Conservation (phyloP, 2,329 filamentous ascomycete genomes). For the Magnaporthiopsis rhizophila region DNA sequence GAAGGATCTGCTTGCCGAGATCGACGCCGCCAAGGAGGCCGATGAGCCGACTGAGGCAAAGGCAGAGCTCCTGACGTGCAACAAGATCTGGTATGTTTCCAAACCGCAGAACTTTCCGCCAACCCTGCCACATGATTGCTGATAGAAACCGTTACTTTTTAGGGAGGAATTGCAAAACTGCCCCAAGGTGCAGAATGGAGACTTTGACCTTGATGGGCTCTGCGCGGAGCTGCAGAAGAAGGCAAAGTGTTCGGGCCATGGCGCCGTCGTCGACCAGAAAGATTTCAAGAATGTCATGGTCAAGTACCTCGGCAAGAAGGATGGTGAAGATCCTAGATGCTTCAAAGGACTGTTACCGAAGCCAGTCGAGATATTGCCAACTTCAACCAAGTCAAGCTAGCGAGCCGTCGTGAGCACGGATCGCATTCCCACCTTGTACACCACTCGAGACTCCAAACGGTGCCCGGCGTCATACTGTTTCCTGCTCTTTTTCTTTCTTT, state of each 20-base stretch:
- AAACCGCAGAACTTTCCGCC: not conserved
- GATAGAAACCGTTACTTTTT: conserved; percentile 9
- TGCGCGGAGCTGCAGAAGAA: conserved; percentile 93
- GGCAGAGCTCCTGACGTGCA: conserved; percentile 69
- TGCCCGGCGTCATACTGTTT: not conserved
- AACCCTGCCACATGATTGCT: not conserved
- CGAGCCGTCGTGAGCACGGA: not conserved
- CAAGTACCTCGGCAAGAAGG: conserved; percentile 46
- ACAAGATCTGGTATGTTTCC: conserved; percentile 77
- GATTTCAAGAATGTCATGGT: conserved; percentile 78
- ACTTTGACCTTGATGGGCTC: conserved; percentile 87
- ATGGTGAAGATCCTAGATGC: not conserved
- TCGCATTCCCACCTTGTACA: not conserved
- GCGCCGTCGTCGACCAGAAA: conserved; percentile 79
- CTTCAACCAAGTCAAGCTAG: not conserved
- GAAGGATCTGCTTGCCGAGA: conserved; percentile 67
- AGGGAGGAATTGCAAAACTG: conserved; percentile 89
- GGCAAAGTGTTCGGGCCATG: conserved; percentile 86
- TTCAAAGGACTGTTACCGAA: not conserved
- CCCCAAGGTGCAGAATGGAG: conserved; percentile 79
- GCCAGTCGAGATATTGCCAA: not conserved
- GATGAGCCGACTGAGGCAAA: conserved; percentile 55
- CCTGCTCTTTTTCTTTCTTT: not conserved
- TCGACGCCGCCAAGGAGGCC: conserved; percentile 66
- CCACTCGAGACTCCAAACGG: not conserved